A percentile compares a stretch with the other conserved stretches of the same genome.
These are phyloP conservation scores for Leptosphaerulina australis DNA, from an alignment of 2,329 filamentous ascomycete genomes.

Conservation along the genomic window DNA sequence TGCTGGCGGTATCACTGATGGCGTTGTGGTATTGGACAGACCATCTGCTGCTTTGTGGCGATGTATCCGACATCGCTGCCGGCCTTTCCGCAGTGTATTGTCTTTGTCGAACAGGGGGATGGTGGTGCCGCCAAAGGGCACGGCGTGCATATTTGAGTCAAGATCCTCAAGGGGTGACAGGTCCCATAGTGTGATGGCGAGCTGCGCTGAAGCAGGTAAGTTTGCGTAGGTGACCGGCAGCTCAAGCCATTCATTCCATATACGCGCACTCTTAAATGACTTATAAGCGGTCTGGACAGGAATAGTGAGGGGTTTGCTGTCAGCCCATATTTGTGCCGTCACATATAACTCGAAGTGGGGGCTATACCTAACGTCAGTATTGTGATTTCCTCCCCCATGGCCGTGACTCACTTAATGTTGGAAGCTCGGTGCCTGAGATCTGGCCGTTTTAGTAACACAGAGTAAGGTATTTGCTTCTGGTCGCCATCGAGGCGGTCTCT, in stretches of 20 bases:
- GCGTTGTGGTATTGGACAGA: constrained; percentile 78
- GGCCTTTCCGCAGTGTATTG: constrained; percentile 86
- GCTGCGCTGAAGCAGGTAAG: constrained; percentile 78
- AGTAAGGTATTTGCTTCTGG: constrained; percentile 75
- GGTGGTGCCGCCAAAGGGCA: constrained; percentile 94
- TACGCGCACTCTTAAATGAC: constrained; percentile 73
- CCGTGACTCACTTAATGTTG: constrained; percentile 67
- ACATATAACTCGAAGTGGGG: constrained; percentile 88
- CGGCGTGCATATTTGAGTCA: constrained; percentile 73
- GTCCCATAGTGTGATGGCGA: constrained; percentile 96
- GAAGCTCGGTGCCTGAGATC: constrained; percentile 88
- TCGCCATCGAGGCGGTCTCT: constrained; percentile 79
- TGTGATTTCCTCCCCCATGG: constrained; percentile 1
- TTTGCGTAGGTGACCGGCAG: constrained; percentile 84
- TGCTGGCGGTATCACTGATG: constrained; percentile 66
- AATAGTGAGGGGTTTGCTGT: constrained; percentile 92
- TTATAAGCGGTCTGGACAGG: constrained; percentile 93
- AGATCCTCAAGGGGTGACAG: constrained; percentile 78
- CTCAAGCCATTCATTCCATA: constrained; percentile 96
- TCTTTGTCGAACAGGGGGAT: constrained; percentile 90
- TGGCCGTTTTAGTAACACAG: constrained; percentile 76
- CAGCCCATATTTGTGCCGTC: constrained; percentile 91
- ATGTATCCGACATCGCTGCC: constrained; percentile 89
- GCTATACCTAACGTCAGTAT: constrained; percentile 52
- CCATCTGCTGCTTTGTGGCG: constrained; percentile 85